Conservation (phyloP, 1,284 basidiomycete species). For the Ganoderma resinaceum region DNA sequence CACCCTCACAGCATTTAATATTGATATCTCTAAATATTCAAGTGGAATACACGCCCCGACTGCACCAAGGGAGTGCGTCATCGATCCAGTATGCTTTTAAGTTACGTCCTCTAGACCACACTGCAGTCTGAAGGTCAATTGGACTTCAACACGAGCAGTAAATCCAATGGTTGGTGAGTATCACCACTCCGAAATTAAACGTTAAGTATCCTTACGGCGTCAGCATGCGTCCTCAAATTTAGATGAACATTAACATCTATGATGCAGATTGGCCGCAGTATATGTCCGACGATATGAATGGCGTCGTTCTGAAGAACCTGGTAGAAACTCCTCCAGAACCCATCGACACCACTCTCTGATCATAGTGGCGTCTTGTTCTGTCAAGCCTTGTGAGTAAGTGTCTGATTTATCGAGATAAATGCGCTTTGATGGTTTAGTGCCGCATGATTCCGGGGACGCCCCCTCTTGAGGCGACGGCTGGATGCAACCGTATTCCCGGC, state of each 20-base stretch:
- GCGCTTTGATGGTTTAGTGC: constrained; percentile 14
- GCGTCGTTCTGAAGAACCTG: neutral
- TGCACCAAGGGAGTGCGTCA: neutral
- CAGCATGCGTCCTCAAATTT: neutral
- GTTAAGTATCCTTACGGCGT: neutral
- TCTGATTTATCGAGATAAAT: constrained; percentile 8
- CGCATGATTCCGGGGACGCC: constrained; percentile 9
- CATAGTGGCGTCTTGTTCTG: constrained; percentile 7
- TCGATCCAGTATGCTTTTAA: neutral
- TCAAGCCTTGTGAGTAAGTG: constrained; percentile 5
- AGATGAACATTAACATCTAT: neutral
- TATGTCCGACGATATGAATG: neutral
- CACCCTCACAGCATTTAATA: too few relatives aligned
- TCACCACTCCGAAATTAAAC: neutral
- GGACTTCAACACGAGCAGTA: neutral
- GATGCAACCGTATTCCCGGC: neutral
- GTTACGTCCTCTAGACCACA: neutral
- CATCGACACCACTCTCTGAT: neutral
- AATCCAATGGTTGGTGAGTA: neutral
- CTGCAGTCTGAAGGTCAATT: neutral
- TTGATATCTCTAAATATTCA: neutral
- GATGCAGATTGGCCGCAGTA: neutral
- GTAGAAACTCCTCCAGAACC: neutral
- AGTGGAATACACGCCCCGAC: neutral
- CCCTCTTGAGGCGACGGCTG: neutral